These are phyloP conservation scores for Eutypa lata DNA, from an alignment of 2,329 filamentous ascomycete genomes.

Conservation along the genomic window DNA sequence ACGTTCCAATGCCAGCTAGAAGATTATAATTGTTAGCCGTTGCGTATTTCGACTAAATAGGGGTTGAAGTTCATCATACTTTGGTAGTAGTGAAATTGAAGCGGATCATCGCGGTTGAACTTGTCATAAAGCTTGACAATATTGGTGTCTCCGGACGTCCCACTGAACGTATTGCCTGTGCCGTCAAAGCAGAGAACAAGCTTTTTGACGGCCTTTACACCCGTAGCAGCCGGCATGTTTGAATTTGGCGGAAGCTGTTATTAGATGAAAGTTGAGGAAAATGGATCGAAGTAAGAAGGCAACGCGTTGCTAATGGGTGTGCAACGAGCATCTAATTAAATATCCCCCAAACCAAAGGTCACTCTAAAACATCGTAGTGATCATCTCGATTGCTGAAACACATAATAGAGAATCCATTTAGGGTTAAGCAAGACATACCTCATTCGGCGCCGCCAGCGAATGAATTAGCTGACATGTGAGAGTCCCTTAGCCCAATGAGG, in stretches of 20 bases:
- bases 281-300: neutral
- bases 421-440: too few relatives aligned
- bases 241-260: neutral
- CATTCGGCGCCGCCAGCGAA: too few relatives aligned
- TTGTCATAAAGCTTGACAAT: constrained; percentile 49
- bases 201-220: constrained; percentile 26
- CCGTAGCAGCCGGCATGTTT: neutral
- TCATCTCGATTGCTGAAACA: too few relatives aligned
- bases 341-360: neutral
- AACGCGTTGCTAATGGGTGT: neutral
- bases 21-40: neutral
- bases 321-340: neutral
- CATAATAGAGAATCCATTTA: too few relatives aligned
- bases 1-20: constrained; percentile 48
- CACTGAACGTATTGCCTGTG: constrained; percentile 44
- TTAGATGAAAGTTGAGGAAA: neutral
- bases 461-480: too few relatives aligned
- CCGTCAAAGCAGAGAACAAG: constrained; percentile 48
- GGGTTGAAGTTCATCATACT: too few relatives aligned
- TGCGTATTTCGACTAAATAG: constrained; percentile 1
- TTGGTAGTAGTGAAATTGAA: constrained; percentile 50
- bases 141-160: constrained; percentile 48
- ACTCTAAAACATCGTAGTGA: too few relatives aligned
- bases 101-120: constrained; percentile 40
- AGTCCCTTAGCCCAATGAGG: too few relatives aligned